These are phyloP conservation scores for Ogataea philodendri DNA, from an alignment of 805 yeast species.

Conservation along the genomic window DNA sequence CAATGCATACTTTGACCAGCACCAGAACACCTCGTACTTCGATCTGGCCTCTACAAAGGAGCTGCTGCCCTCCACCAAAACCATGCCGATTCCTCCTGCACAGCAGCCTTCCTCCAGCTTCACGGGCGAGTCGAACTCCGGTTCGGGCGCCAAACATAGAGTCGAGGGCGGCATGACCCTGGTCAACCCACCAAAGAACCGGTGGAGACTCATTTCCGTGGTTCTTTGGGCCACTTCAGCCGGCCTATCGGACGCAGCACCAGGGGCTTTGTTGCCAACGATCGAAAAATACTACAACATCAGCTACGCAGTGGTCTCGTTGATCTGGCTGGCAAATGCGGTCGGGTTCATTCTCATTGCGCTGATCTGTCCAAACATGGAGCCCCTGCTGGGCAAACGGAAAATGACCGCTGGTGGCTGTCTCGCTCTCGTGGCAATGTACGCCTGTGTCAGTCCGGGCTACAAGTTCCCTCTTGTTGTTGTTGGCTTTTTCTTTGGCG, in stretches of 20 bases:
- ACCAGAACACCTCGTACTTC: conserved; percentile 19
- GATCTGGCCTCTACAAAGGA: conserved; percentile 14
- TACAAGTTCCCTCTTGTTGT: conserved; percentile 48
- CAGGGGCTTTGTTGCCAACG: conserved; percentile 58
- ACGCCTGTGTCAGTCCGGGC: conserved; percentile 46
- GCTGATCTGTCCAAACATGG: conserved; percentile 44
- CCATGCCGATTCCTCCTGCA: conserved; percentile 21
- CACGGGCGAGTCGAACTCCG: not conserved
- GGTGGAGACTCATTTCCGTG: conserved; percentile 41
- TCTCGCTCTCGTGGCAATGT: conserved; percentile 39
- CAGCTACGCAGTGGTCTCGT: conserved; percentile 52
- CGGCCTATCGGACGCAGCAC: conserved; percentile 56
- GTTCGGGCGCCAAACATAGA: conserved; percentile 2
- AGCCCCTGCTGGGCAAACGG: conserved; percentile 40
- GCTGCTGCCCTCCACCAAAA: conserved; percentile 16
- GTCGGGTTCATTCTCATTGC: conserved; percentile 55
- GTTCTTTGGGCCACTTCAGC: conserved; percentile 40
- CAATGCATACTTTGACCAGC: conserved; percentile 8
- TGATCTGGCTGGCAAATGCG: conserved; percentile 58
- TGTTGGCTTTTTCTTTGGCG: conserved; percentile 55
- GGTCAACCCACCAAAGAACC: conserved; percentile 42
- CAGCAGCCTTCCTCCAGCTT: conserved; percentile 13
- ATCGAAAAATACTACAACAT: conserved; percentile 49
- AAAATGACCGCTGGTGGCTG: conserved; percentile 42
- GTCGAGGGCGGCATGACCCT: conserved; percentile 36